Conservation (phyloP, 2,329 filamentous ascomycete genomes). For the Microsporum canis region DNA sequence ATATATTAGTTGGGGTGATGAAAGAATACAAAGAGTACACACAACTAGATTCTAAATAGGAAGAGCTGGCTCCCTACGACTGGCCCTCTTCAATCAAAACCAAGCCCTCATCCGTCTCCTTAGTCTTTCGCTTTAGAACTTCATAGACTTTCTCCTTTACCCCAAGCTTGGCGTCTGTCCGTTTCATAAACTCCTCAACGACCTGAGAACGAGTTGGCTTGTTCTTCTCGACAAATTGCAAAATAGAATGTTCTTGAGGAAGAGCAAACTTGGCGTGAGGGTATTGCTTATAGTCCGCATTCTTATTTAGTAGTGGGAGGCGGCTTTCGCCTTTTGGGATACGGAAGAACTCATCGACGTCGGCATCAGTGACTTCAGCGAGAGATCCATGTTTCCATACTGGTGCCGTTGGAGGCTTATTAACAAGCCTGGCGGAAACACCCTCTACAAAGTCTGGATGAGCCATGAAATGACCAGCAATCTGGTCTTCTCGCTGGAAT, state of each 20-base stretch:
- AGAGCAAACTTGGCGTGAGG: constrained; percentile 59
- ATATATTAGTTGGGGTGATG: not conserved
- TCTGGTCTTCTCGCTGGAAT: constrained; percentile 74
- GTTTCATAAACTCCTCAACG: constrained; percentile 50
- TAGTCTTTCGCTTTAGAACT: constrained; percentile 54
- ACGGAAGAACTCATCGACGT: constrained; percentile 60
- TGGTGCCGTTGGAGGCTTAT: constrained; percentile 54
- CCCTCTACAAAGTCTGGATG: constrained; percentile 87
- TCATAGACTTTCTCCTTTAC: constrained; percentile 57
- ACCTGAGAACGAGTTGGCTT: constrained; percentile 46
- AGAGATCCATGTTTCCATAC: constrained; percentile 67
- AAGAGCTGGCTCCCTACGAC: not conserved
- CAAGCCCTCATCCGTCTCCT: constrained; percentile 31
- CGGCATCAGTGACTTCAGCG: constrained; percentile 48
- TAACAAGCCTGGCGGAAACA: constrained; percentile 67
- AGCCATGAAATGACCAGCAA: constrained; percentile 79
- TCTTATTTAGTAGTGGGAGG: constrained; percentile 51
- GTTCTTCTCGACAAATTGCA: constrained; percentile 32
- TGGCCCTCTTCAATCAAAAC: not conserved
- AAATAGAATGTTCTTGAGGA: constrained; percentile 54
- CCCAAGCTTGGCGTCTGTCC: constrained; percentile 54
- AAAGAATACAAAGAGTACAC: not conserved
- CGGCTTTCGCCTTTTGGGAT: constrained; percentile 34
- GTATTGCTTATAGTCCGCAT: constrained; percentile 56
- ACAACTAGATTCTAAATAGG: not conserved